Evolutionary conservation across 164 flowering plant genomes (phyloP), one percentile per base, ranked within the genome.

Genomic region (Sedum album): DNA sequence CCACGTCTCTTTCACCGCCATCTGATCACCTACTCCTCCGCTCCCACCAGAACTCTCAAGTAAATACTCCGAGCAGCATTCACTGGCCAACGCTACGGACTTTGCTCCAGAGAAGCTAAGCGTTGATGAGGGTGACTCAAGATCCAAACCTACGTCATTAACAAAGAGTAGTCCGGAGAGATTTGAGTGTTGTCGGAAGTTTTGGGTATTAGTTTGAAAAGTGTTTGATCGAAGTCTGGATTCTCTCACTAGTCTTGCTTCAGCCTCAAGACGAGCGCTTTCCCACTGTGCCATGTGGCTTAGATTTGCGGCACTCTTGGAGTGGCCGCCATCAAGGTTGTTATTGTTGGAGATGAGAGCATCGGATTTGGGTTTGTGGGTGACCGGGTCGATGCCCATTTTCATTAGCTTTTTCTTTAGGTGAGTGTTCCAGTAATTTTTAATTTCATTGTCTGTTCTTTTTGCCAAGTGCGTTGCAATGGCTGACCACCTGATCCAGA

Each of bases 221-320:
- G 55, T 41, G 20, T 28, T 23, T 26, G 70, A 26, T 30, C 25
- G 13, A 17, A 73, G 68, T 71, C 73, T 79, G 41, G 82, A 77
- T 70, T 83, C 79, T 2, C 81, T 60, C 23, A 71, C 80, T 20
- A 76, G 61, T 21, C 83, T 49, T 20, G 80, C 79, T 39, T 80
- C 83, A 41, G 83, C 83, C 69, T 80, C 83, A 2, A 80, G 79
- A 41, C 80, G 68, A 1, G 83, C 83, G 28, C 76, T 80, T 69
- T 80, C 83, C 80, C 83, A 79, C 55, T 82, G 85, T 70, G 82
- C 85, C 82, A 78, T 74, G 76, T 78, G 80, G 70, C 77, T 80
- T 5, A 80, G 71, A 33, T 67, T 75, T 38, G 78, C 79, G 1
- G 76, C 74, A 46, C 68, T 71, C 49, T 73, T 77, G 42, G 77